These are phyloP conservation scores for Hypoxylon sp. DNA, from an alignment of 2,329 filamentous ascomycete species.

Conservation along the genomic window DNA sequence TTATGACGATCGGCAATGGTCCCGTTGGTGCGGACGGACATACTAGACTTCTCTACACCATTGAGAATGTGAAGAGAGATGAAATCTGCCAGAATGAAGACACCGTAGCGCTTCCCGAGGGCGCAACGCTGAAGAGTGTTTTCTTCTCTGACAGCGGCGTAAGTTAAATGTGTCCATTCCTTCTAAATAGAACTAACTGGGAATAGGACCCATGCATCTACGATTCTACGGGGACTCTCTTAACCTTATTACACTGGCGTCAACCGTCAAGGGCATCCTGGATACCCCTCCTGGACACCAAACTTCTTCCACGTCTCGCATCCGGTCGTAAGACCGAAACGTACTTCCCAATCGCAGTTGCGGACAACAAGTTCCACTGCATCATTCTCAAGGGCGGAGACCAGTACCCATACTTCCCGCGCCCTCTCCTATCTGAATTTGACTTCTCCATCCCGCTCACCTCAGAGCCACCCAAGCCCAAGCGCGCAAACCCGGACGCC, in stretches of 20 bases:
- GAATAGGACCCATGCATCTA: conserved; percentile 92
- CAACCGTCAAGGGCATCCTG: conserved; percentile 87
- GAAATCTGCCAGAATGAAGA: conserved; percentile 97
- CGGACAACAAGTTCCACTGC: conserved; percentile 93
- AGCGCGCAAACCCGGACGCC: conserved; percentile 54
- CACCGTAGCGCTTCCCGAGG: conserved; percentile 84
- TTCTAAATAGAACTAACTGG: conserved; percentile 42
- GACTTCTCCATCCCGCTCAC: conserved; percentile 88
- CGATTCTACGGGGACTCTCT: conserved; percentile 89
- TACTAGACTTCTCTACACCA: conserved; percentile 86
- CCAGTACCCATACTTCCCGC: conserved; percentile 91
- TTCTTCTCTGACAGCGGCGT: conserved; percentile 95
- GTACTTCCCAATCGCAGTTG: conserved; percentile 96
- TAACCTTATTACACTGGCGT: conserved; percentile 93
- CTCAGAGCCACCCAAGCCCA: conserved; percentile 63
- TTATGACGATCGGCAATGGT: conserved; percentile 96
- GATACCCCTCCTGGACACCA: conserved; percentile 94
- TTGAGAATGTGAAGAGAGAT: conserved; percentile 94
- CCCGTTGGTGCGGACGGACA: conserved; percentile 83
- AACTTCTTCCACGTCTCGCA: conserved; percentile 83
- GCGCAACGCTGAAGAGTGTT: conserved; percentile 80
- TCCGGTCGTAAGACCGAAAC: conserved; percentile 88
- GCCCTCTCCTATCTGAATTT: conserved; percentile 91
- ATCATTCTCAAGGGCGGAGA: conserved; percentile 98
- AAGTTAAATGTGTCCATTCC: conserved; percentile 56